Base-by-base conservation (phyloP, 306 rosid genomes). In the Ceratonia siliqua region DNA sequence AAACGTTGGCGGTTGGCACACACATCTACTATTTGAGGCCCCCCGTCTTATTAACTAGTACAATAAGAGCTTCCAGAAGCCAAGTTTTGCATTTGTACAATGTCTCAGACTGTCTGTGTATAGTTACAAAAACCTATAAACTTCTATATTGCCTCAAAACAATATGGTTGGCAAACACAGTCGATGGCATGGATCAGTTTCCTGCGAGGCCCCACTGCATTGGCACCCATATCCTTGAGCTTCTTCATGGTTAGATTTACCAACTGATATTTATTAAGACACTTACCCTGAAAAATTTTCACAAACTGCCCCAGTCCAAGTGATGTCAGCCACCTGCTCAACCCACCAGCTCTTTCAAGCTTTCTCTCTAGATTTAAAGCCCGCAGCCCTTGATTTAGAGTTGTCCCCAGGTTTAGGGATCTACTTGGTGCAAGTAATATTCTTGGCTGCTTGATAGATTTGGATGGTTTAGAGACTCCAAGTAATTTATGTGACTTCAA, bases 191-290 rank as follows among this genome's bases (percentile, higher is more conserved):
- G 96, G 58, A 94, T 92, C 74, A 94, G 83, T 81, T 94, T 94
- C 89, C 97, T 80, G 81, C 99, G 82, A 11, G 99, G 99, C 73
- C 99, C 97, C n/a, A 94, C 99, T 0, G 97, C 95, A 79, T 63
- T 82, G 36, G 96, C 96, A 12, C 99, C 96, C 97, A 94, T 94
- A 81, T 92, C 93, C 85, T 94, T 90, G 67, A 94, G 96, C 74
- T 88, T 94, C 62, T 92, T 85, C 99, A 92, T 92, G 69, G 91
- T 94, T 59, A 94, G 76, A 81, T 90, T 87, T 62, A 83, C 95
- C 75, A 94, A 85, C 63, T 94, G 96, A 82, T 86, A 89, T 76
- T 92, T 94, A 38, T 20, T 63, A 38, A 94, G 65, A 73, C 88
- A 55, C 69, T 63, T 94, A 41, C 95, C 85, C 50, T 77, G 91